These are phyloP conservation scores for Colletotrichum sidae DNA, from an alignment of 2,329 filamentous ascomycete species.

Conservation along the genomic window DNA sequence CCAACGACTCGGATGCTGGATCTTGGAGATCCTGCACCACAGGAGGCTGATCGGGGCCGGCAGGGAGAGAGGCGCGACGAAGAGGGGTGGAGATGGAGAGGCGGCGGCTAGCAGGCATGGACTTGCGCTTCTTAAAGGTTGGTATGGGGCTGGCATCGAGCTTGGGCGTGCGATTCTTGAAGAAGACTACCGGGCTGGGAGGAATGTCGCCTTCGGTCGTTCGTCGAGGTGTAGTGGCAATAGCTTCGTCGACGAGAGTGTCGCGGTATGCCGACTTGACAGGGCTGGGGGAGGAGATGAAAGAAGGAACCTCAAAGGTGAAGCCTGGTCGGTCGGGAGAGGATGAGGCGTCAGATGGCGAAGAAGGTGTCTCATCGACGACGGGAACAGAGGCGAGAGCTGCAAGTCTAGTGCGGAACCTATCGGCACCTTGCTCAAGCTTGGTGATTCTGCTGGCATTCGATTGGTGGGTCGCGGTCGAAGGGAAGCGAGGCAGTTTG, in stretches of 20 bases:
- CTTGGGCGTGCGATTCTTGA: constrained; percentile 28
- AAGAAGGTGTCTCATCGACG: background rate
- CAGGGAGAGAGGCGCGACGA: constrained; percentile 27
- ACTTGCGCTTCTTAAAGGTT: constrained; percentile 28
- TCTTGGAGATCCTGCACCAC: constrained; percentile 29
- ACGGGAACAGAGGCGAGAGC: background rate
- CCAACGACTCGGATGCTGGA: constrained; percentile 30
- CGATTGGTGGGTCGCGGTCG: constrained; percentile 32
- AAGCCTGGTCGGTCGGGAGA: constrained; percentile 27
- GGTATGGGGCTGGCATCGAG: background rate
- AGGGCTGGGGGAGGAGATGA: constrained; percentile 10
- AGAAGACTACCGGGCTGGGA: constrained; percentile 25
- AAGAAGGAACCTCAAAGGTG: constrained; percentile 25
- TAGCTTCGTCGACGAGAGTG: background rate
- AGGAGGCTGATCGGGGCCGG: constrained; percentile 18
- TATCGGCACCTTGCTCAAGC: constrained; percentile 15
- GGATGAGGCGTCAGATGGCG: constrained; percentile 8
- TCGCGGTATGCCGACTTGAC: background rate
- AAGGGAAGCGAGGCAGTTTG: constrained; percentile 30
- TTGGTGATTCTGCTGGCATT: constrained; percentile 23
- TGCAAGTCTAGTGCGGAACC: constrained; percentile 12
- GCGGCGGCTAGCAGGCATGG: constrained; percentile 2
- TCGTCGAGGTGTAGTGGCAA: background rate
- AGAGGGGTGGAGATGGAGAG: constrained; percentile 22
- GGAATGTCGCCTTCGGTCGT: background rate